Conservation (phyloP, 371 early-diverging fungal genomes). For the Catenaria anguillulae region DNA sequence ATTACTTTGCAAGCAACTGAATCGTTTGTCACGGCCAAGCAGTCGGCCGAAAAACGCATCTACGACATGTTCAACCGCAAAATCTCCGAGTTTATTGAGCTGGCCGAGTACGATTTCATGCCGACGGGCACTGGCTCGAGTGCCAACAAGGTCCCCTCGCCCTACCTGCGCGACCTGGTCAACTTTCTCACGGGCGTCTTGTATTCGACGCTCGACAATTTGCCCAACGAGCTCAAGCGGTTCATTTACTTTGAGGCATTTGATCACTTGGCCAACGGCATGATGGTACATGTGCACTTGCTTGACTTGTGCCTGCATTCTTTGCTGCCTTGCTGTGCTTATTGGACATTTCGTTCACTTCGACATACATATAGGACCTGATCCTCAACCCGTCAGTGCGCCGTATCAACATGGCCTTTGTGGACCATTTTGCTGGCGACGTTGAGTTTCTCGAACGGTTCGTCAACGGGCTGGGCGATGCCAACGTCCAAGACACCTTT, state of each 20-base stretch:
- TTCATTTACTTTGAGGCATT: conserved; percentile 59
- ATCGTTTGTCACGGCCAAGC: conserved; percentile 53
- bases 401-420: conserved; percentile 41
- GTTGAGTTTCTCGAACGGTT: conserved; percentile 58
- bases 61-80: conserved; percentile 65
- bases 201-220: conserved; percentile 47
- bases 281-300: too few relatives aligned
- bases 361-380: conserved; percentile 24
- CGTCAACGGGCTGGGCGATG: conserved; percentile 44
- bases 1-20: conserved; percentile 55
- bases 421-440: conserved; percentile 55
- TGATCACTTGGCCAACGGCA: conserved; percentile 46
- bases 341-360: conserved; percentile 1
- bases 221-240: conserved; percentile 50
- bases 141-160: conserved; percentile 34
- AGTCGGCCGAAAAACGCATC: conserved; percentile 59
- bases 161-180: conserved; percentile 53
- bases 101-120: conserved; percentile 58
- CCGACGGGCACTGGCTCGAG: not conserved
- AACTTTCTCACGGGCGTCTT: conserved; percentile 52
- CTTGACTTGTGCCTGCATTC: conserved; percentile 9
- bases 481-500: conserved; percentile 50
- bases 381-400: conserved; percentile 46
- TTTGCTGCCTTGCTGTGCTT: not conserved
- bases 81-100: conserved; percentile 60